Percentiles rank a stretch among this genome's conserved stretches.
Evolutionary conservation across 75 land plant species (phyloP).

Genomic region (Cupressus sempervirens): DNA sequence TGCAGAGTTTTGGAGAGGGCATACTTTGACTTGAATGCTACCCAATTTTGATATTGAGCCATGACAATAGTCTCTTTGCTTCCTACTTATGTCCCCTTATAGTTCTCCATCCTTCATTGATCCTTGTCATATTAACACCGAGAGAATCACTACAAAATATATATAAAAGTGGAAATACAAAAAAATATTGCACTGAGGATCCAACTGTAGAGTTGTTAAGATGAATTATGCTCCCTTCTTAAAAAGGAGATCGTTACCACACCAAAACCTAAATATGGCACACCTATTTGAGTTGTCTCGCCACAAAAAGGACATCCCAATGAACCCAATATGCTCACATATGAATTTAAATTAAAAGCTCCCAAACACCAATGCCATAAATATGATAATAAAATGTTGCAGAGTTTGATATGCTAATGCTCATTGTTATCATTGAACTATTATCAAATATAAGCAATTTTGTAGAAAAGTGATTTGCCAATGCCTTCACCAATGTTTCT

Average conservation of each 20-base stretch:
- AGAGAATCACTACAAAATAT: neutral
- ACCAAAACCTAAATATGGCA: too few relatives aligned
- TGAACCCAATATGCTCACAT: neutral
- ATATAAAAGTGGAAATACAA: too few relatives aligned
- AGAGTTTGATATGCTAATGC: neutral
- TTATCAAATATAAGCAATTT: slow-evolving; percentile 15
- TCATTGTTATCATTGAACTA: slow-evolving; percentile 5
- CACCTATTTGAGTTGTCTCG: neutral
- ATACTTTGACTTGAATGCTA: neutral
- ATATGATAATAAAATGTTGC: neutral
- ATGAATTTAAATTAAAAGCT: too few relatives aligned
- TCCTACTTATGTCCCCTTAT: neutral
- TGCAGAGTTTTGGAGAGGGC: too few relatives aligned
- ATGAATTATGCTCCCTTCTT: neutral
- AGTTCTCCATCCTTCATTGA: neutral
- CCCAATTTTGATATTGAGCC: neutral
- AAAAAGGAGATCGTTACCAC: too few relatives aligned
- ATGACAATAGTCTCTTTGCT: too few relatives aligned
- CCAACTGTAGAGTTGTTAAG: neutral
- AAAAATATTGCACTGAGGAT: neutral
- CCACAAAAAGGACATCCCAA: too few relatives aligned
- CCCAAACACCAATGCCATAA: neutral
- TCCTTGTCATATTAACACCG: too few relatives aligned
- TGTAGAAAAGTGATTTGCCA: slow-evolving; percentile 9
- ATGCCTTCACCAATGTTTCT: too few relatives aligned